phyloP scores from a whole-genome alignment of 352 stramenopile genomes.

The Globisporangium nagaii region DNA sequence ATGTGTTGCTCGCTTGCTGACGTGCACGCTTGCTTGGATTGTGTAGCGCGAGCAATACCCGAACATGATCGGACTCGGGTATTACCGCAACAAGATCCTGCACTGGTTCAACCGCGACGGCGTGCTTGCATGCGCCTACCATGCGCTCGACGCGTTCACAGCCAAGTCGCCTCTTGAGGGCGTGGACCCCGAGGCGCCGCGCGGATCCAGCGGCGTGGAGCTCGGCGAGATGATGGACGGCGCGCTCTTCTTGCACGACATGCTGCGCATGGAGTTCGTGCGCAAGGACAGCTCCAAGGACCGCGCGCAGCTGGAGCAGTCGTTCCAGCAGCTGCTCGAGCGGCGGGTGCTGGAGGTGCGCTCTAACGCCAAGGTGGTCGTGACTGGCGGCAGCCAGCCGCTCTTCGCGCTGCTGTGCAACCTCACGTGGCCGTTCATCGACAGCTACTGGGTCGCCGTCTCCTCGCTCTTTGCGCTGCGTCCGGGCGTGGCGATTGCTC shows the following conservation, averaged over 20 bases:
- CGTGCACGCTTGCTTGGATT: constrained; percentile 9
- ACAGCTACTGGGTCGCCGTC: constrained; percentile 82
- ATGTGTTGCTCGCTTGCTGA: constrained; percentile 5
- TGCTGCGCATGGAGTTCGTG: constrained; percentile 80
- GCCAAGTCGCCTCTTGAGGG: constrained; percentile 2
- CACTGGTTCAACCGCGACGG: constrained; percentile 84
- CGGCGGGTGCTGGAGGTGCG: constrained; percentile 29
- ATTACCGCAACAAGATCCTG: constrained; percentile 86
- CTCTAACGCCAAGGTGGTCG: constrained; percentile 1
- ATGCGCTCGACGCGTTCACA: constrained; percentile 53
- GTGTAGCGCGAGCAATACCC: constrained; percentile 66
- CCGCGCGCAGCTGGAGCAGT: constrained; percentile 28
- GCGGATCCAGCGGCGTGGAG: constrained; percentile 20
- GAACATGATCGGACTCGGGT: constrained; percentile 84
- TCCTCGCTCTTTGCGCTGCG: constrained; percentile 69
- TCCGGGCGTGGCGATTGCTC: constrained; percentile 36
- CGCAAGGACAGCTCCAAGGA: constrained; percentile 55
- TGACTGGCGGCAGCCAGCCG: constrained; percentile 17
- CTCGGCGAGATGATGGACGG: constrained; percentile 50
- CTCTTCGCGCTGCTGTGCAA: constrained; percentile 69
- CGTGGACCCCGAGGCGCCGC: neutral
- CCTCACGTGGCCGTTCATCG: constrained; percentile 83
- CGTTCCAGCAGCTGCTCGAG: constrained; percentile 34
- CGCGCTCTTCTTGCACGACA: constrained; percentile 67
- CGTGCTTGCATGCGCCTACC: constrained; percentile 70